phyloP scores from a whole-genome alignment of 2,329 filamentous ascomycete species.

The Cordyceps fumosorosea region DNA sequence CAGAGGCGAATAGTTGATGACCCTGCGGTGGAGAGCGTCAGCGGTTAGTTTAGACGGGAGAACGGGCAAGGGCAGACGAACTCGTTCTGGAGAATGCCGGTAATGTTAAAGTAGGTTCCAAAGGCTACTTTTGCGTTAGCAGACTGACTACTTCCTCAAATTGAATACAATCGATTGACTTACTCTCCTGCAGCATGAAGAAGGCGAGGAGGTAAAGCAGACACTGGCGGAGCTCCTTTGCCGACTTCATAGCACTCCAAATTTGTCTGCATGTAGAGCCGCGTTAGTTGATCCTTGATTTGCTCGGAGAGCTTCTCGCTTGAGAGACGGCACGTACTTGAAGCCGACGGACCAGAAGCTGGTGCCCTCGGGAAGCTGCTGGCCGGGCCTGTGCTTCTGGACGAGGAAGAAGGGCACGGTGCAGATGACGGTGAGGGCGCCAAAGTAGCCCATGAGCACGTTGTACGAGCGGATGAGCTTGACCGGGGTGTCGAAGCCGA shows the following conservation, averaged over 20 bases:
- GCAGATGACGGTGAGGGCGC: conserved; percentile 16
- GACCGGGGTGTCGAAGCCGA: conserved; percentile 14
- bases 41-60: neutral
- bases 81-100: conserved; percentile 19
- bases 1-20: conserved; percentile 18
- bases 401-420: conserved; percentile 20
- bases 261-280: conserved; percentile 8
- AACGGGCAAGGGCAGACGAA: neutral
- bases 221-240: conserved; percentile 17
- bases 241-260: conserved; percentile 17
- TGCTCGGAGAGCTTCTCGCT: too few species aligned
- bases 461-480: conserved; percentile 17
- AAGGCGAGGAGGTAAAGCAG: conserved; percentile 19
- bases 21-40: neutral
- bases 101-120: conserved; percentile 18
- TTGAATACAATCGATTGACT: neutral
- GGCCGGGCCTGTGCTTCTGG: conserved; percentile 19
- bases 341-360: conserved; percentile 15
- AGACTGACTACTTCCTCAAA: neutral
- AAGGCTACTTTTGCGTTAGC: conserved; percentile 8
- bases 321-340: conserved; percentile 4
- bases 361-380: conserved; percentile 17
- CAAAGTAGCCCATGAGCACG: conserved; percentile 18
- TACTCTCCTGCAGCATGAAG: conserved; percentile 19
- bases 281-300: too few species aligned